Conservation (phyloP, 1,284 basidiomycete genomes). For the Malassezia restricta region DNA sequence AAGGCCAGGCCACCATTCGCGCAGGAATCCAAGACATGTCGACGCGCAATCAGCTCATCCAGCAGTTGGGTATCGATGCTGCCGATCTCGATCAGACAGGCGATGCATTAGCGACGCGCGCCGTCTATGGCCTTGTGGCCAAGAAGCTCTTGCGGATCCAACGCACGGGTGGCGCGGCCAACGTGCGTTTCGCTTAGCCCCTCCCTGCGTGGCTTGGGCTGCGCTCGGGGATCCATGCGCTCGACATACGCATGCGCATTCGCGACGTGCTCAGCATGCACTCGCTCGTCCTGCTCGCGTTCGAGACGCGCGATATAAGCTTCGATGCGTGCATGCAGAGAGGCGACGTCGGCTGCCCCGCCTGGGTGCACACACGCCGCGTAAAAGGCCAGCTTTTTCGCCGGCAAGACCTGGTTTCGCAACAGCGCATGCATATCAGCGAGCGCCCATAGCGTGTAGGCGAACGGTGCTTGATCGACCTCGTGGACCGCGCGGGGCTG, state of each 20-base stretch:
- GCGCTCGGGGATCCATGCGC: slow-evolving; percentile 4
- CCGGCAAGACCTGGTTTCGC: too few species aligned
- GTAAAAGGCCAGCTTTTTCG: slow-evolving; percentile 11
- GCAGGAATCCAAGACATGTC: slow-evolving; percentile 7
- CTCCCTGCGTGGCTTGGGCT: slow-evolving; percentile 2
- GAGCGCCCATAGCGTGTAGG: not conserved
- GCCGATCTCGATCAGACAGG: slow-evolving; percentile 21
- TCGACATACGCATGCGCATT: not conserved
- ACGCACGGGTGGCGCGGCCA: slow-evolving; percentile 13
- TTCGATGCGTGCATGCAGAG: not conserved
- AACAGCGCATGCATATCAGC: slow-evolving; percentile 6
- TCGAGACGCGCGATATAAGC: not conserved
- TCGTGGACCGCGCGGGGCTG: not conserved
- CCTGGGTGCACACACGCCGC: not conserved
- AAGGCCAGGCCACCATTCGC: slow-evolving; percentile 15
- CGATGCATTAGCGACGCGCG: slow-evolving; percentile 28
- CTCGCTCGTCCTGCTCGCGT: slow-evolving; percentile 5
- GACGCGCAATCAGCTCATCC: slow-evolving; percentile 12
- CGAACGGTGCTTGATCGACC: not conserved
- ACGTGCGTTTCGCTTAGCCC: slow-evolving; percentile 10
- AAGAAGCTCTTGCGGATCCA: slow-evolving; percentile 30
- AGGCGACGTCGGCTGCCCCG: not conserved
- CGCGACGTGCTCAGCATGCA: not conserved
- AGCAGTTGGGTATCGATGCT: slow-evolving; percentile 19
- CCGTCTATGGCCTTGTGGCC: slow-evolving; percentile 38